Conservation (phyloP, 192 early-diverging fungal species). For the Linderina pennispora region DNA sequence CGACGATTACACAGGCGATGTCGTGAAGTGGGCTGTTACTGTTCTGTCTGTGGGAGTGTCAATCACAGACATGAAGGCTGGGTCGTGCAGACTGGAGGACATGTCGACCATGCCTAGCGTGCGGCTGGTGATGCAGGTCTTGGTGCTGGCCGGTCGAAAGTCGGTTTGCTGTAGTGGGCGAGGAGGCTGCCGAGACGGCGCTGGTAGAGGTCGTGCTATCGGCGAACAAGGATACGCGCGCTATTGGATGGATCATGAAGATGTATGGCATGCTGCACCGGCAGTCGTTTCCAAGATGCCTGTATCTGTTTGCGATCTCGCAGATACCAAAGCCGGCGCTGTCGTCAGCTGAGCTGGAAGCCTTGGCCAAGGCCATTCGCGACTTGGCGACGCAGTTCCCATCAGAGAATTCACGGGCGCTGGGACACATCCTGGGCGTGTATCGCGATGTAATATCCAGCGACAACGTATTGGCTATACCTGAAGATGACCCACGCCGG, state of each 20-base stretch:
- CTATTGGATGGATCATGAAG: constrained; percentile 29
- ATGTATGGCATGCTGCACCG: constrained; percentile 24
- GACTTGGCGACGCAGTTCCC: constrained; percentile 15
- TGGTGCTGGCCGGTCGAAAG: constrained; percentile 28
- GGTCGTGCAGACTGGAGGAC: constrained; percentile 22
- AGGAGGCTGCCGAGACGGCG: constrained; percentile 12
- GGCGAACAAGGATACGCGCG: constrained; percentile 20
- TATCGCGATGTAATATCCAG: constrained; percentile 13
- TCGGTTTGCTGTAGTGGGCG: constrained; percentile 2
- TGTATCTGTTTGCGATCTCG: constrained; percentile 27
- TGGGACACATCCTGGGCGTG: constrained; percentile 9
- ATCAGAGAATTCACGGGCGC: constrained; percentile 5
- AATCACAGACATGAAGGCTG: constrained; percentile 38
- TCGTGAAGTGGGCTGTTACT: constrained; percentile 24
- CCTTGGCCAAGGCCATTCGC: constrained; percentile 16
- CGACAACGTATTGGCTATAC: not conserved
- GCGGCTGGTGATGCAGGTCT: constrained; percentile 22
- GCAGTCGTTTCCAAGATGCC: constrained; percentile 13
- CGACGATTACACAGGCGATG: not conserved
- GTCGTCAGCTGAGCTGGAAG: constrained; percentile 5
- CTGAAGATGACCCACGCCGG: constrained; percentile 19
- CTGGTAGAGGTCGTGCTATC: constrained; percentile 14
- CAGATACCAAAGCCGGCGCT: constrained; percentile 4
- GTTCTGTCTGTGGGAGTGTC: constrained; percentile 34
- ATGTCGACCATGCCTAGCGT: constrained; percentile 20